Evolutionary conservation across 495 filamentous ascomycete species (phyloP).

Genomic region (Gamarada debralockiae): DNA sequence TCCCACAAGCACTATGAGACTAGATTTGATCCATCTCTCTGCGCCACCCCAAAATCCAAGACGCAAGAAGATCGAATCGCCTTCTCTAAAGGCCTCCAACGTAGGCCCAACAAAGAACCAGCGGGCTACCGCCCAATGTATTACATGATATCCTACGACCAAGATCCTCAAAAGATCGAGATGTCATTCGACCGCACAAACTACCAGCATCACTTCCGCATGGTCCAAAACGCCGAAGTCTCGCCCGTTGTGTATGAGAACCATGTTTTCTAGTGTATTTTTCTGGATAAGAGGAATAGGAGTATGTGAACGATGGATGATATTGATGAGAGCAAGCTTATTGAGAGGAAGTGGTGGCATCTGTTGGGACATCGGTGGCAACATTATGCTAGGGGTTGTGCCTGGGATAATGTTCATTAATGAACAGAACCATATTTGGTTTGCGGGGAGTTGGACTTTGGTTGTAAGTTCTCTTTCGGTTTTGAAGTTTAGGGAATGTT

Average conservation of each 20-base stretch:
- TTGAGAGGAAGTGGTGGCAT: conserved; percentile 79
- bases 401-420: conserved; percentile 82
- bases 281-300: conserved; percentile 63
- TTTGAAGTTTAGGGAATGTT: not conserved
- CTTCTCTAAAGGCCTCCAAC: conserved; percentile 42
- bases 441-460: conserved; percentile 74
- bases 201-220: conserved; percentile 79
- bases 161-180: conserved; percentile 67
- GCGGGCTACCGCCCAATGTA: conserved; percentile 75
- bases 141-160: conserved; percentile 64
- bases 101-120: conserved; percentile 25
- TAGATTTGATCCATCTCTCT: conserved; percentile 50
- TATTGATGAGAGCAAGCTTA: conserved; percentile 66
- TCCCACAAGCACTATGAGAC: conserved; percentile 76
- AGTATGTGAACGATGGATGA: conserved; percentile 69
- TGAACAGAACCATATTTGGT: conserved; percentile 61
- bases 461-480: conserved; percentile 43
- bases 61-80: conserved; percentile 45
- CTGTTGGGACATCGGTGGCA: conserved; percentile 80
- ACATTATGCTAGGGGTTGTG: conserved; percentile 67
- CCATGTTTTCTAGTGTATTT: conserved; percentile 85
- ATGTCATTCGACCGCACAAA: conserved; percentile 86
- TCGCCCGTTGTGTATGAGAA: conserved; percentile 44
- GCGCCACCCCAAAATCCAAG: conserved; percentile 42
- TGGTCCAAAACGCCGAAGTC: conserved; percentile 20